Percentiles rank a stretch among this genome's conserved stretches.
phyloP scores from a whole-genome alignment of 2,329 filamentous ascomycete species.

The Dactylellina haptotyla region DNA sequence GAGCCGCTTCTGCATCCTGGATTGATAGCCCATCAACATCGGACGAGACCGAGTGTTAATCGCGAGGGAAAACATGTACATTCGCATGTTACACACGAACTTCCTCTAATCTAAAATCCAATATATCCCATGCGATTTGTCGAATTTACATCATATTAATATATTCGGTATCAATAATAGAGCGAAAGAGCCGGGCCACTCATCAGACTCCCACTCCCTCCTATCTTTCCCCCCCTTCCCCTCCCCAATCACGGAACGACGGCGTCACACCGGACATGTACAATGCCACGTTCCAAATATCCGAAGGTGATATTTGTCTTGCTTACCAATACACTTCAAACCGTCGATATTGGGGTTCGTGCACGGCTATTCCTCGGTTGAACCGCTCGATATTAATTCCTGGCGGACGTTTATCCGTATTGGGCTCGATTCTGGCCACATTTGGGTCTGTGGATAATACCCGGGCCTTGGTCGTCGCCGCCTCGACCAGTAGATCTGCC shows the following conservation, averaged over 20 bases:
- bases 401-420: constrained; percentile 38
- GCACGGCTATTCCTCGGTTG: constrained; percentile 10
- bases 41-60: constrained; percentile 3
- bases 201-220: not conserved
- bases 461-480: constrained; percentile 24
- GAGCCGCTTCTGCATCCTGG: constrained; percentile 22
- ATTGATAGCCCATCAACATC: not conserved
- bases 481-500: not conserved
- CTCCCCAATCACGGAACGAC: not conserved
- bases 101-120: not conserved
- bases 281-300: constrained; percentile 43
- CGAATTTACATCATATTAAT: constrained; percentile 14
- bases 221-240: not conserved
- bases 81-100: constrained; percentile 13
- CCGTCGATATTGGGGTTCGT: not conserved
- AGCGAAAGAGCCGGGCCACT: too few relatives aligned
- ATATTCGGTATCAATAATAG: constrained; percentile 34
- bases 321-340: constrained; percentile 43
- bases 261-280: constrained; percentile 10
- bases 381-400: not conserved
- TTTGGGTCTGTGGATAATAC: constrained; percentile 1
- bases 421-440: too few relatives aligned
- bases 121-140: not conserved
- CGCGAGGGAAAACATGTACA: not conserved
- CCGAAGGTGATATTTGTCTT: constrained; percentile 13